phyloP scores from a whole-genome alignment of 768 basidiomycete species.

The Pholiota conissans region DNA sequence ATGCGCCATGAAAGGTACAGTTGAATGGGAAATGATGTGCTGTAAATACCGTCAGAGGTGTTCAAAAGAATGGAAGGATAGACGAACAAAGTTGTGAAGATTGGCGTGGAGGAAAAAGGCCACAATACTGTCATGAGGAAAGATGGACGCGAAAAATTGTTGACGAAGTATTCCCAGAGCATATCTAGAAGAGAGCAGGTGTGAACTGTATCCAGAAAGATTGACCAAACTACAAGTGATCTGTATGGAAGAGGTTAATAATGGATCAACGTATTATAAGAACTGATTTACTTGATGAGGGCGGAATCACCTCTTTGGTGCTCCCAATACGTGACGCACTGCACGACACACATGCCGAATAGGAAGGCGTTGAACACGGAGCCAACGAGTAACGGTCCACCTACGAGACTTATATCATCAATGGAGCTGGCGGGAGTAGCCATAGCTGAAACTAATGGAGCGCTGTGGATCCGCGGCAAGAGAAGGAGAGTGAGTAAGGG shows the following conservation, averaged over 20 bases:
- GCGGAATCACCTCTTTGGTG: slow-evolving; percentile 10
- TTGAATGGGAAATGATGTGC: slow-evolving; percentile 32
- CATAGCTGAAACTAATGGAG: not conserved
- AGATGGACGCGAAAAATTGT: slow-evolving; percentile 20
- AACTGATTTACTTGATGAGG: slow-evolving; percentile 12
- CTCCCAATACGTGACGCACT: slow-evolving; percentile 23
- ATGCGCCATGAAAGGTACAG: slow-evolving; percentile 32
- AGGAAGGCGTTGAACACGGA: slow-evolving; percentile 21
- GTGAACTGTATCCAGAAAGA: slow-evolving; percentile 28
- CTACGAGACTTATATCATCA: slow-evolving; percentile 4
- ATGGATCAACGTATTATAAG: not conserved
- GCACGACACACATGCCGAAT: slow-evolving; percentile 24
- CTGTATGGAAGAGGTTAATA: slow-evolving; percentile 7
- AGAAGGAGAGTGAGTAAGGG: not conserved
- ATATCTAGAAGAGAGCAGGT: slow-evolving; percentile 24
- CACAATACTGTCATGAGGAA: slow-evolving; percentile 22
- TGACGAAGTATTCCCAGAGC: slow-evolving; percentile 28
- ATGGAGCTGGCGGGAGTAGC: not conserved
- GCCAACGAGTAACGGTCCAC: slow-evolving; percentile 25
- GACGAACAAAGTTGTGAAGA: slow-evolving; percentile 26
- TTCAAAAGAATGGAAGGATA: not conserved
- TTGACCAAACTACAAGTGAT: slow-evolving; percentile 26
- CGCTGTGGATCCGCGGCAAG: not conserved
- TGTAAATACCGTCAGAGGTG: slow-evolving; percentile 6
- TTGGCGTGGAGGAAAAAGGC: slow-evolving; percentile 28